Evolutionary conservation across 139 green algal genomes (phyloP).

Genomic region (Edaphochlamys debaryana): DNA sequence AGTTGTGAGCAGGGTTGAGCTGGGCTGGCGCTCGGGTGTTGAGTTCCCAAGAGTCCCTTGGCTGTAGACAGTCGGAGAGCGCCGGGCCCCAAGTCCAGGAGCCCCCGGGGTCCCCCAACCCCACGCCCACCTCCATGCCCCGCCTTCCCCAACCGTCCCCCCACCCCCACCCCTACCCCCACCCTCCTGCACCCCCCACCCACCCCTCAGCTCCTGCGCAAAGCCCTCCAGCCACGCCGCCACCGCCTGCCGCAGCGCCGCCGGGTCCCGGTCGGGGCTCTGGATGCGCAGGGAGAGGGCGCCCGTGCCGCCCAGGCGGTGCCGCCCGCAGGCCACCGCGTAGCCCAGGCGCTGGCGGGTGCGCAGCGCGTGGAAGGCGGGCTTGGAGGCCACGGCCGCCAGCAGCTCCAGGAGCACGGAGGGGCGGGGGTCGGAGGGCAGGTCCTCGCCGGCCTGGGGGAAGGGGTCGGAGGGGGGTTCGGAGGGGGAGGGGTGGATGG

Average conservation of each 20-base stretch:
- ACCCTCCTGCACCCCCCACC: no score
- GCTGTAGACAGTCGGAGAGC: no score
- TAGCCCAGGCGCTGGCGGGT: constrained; percentile 66
- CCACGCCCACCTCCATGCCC: no score
- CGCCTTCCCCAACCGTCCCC: no score
- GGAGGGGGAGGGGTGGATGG: neutral
- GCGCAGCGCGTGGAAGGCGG: constrained; percentile 64
- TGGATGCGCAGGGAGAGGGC: constrained; percentile 14
- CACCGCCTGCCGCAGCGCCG: constrained; percentile 26
- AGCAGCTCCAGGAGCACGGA: constrained; percentile 46
- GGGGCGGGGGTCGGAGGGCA: neutral
- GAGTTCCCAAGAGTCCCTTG: no score
- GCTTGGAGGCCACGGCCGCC: constrained; percentile 50
- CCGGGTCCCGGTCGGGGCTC: constrained; percentile 12
- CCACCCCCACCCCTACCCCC: no score
- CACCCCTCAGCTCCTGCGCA: constrained; percentile 32
- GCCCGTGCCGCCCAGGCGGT: constrained; percentile 28
- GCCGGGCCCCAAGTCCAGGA: no score
- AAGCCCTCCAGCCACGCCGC: constrained; percentile 50
- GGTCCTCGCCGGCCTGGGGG: constrained; percentile 14
- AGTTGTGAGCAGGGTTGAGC: neutral
- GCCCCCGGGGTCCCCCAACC: no score
- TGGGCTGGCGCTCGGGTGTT: no score
- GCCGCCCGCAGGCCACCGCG: constrained; percentile 25
- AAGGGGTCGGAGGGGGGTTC: neutral